A percentile compares a stretch with the other conserved stretches of the same genome.
phyloP scores from a whole-genome alignment of 257 asterid species.

The Hygrophila difformis region DNA sequence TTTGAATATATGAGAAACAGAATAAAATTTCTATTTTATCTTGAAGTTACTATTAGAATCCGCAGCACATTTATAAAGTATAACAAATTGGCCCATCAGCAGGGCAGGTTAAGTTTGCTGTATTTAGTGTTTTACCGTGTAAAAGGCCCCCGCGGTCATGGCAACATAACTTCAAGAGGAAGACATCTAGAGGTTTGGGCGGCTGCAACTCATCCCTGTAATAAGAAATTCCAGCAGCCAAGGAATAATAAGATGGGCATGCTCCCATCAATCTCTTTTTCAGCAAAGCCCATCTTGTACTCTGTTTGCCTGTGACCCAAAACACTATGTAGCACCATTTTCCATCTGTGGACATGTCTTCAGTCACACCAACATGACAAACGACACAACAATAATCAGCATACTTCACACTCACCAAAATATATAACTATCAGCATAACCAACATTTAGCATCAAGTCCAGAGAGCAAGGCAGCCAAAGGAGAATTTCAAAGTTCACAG shows the following conservation, averaged over 20 bases:
- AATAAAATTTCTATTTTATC: background rate
- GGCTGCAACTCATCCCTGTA: slow-evolving; percentile 41
- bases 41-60: background rate
- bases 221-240: slow-evolving; percentile 54
- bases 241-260: slow-evolving; percentile 59
- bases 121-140: too few relatives aligned
- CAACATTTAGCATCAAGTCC: background rate
- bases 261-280: slow-evolving; percentile 73
- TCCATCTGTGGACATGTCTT: slow-evolving; percentile 87
- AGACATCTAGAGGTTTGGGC: slow-evolving; percentile 65
- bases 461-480: background rate
- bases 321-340: slow-evolving; percentile 92
- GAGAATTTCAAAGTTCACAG: too few relatives aligned
- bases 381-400: background rate
- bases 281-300: slow-evolving; percentile 67
- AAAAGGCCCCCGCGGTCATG: slow-evolving; percentile 61
- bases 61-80: too few relatives aligned
- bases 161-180: slow-evolving; percentile 68
- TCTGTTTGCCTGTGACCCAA: slow-evolving; percentile 56
- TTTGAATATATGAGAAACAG: too few relatives aligned
- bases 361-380: slow-evolving; percentile 1
- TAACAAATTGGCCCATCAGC: too few relatives aligned
- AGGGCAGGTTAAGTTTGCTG: too few relatives aligned
- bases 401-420: background rate
- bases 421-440: background rate